A percentile compares a stretch with the other conserved stretches of the same genome.
These are phyloP conservation scores for Hanseniaspora thailandica DNA, from an alignment of 805 yeast species.

Conservation along the genomic window DNA sequence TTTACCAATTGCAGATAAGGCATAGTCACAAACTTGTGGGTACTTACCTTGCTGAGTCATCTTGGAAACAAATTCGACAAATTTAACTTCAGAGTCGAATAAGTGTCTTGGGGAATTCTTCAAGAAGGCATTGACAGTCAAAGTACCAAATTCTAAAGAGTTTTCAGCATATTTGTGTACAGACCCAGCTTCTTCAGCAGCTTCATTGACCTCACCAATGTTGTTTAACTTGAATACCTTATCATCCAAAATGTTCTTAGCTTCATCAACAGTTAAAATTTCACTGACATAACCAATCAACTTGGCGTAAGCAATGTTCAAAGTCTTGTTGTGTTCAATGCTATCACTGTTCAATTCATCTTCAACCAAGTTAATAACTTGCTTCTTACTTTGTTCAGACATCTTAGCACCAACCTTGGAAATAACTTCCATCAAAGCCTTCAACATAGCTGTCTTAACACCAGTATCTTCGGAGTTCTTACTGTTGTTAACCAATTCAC, in stretches of 20 bases:
- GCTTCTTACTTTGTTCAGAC: constrained; percentile 57
- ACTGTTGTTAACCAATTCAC: constrained; percentile 70
- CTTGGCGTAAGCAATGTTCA: constrained; percentile 65
- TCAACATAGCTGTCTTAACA: constrained; percentile 73
- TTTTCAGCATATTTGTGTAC: constrained; percentile 19
- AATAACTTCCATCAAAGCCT: constrained; percentile 74
- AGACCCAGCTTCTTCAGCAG: neutral
- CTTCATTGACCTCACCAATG: constrained; percentile 25
- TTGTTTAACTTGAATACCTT: constrained; percentile 44
- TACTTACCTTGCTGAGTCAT: constrained; percentile 32
- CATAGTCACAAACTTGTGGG: constrained; percentile 58
- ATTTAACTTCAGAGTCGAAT: constrained; percentile 38
- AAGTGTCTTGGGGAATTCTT: constrained; percentile 62
- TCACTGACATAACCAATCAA: constrained; percentile 67
- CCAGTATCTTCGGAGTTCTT: constrained; percentile 53
- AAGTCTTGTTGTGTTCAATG: constrained; percentile 33
- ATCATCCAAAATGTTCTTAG: constrained; percentile 42
- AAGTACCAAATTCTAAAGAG: constrained; percentile 49
- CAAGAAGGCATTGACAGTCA: constrained; percentile 68
- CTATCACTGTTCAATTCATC: constrained; percentile 46
- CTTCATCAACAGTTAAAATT: constrained; percentile 54
- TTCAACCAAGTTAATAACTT: constrained; percentile 62
- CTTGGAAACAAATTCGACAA: constrained; percentile 38
- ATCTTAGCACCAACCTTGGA: constrained; percentile 65
- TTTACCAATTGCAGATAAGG: constrained; percentile 73